phyloP scores from a whole-genome alignment of 768 basidiomycete genomes.

The Sarcodon aspratus region DNA sequence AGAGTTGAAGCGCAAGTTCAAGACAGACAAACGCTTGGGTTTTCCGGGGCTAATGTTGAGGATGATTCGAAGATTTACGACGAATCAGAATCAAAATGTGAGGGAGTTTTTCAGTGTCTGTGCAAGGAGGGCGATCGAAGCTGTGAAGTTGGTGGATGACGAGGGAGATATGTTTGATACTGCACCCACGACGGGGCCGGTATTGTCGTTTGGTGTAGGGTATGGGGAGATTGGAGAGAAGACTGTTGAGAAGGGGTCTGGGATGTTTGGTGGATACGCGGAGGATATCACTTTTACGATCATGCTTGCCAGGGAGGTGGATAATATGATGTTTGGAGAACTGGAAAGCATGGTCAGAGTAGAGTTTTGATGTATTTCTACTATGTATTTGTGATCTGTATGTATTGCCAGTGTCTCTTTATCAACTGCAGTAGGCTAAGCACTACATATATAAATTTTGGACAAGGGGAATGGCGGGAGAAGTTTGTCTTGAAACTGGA shows the following conservation, averaged over 20 bases:
- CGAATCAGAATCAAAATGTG: conserved; percentile 34
- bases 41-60: conserved; percentile 63
- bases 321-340: conserved; percentile 66
- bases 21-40: conserved; percentile 52
- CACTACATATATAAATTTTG: no score
- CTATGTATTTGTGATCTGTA: not conserved
- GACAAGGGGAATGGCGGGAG: no score
- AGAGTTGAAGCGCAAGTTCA: conserved; percentile 59
- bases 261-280: conserved; percentile 61
- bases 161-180: conserved; percentile 53
- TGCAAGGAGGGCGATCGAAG: conserved; percentile 60
- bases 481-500: no score
- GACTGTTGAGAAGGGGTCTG: conserved; percentile 59
- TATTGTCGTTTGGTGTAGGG: conserved; percentile 77
- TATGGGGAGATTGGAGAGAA: conserved; percentile 65
- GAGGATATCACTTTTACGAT: conserved; percentile 59
- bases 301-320: conserved; percentile 61
- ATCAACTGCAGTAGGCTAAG: not conserved
- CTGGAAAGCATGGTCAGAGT: conserved; percentile 70
- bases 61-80: conserved; percentile 54
- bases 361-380: conserved; percentile 21
- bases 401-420: not conserved
- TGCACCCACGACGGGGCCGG: conserved; percentile 43
- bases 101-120: conserved; percentile 42
- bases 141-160: conserved; percentile 71